Percentiles rank a stretch among this genome's conserved stretches.
These are phyloP conservation scores for Psidium guajava DNA, from an alignment of 345 rosid species.

Conservation along the genomic window DNA sequence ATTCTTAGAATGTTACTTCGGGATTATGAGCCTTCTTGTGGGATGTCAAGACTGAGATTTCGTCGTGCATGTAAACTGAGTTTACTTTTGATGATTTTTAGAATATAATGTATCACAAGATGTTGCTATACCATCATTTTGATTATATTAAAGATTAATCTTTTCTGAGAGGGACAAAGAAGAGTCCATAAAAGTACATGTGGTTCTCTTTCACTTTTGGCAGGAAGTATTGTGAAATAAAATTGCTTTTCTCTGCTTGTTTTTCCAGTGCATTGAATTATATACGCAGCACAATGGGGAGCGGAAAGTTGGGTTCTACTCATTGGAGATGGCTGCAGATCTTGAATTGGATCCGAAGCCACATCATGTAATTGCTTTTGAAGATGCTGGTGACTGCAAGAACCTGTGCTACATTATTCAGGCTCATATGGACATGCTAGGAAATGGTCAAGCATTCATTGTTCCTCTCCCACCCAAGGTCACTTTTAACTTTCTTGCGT, in stretches of 20 bases:
- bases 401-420: constrained; percentile 71
- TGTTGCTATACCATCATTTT: background rate
- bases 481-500: background rate
- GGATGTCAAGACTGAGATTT: background rate
- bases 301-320: constrained; percentile 70
- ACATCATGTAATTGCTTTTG: constrained; percentile 72
- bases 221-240: background rate
- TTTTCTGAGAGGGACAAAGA: background rate
- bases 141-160: background rate
- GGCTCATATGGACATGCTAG: constrained; percentile 77
- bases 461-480: constrained; percentile 88
- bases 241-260: background rate
- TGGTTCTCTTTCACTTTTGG: background rate
- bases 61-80: background rate
- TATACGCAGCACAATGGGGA: constrained; percentile 49
- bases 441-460: constrained; percentile 65
- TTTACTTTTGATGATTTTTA: background rate
- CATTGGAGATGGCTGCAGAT: constrained; percentile 85
- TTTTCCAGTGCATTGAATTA: constrained; percentile 77
- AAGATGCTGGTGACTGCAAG: constrained; percentile 62
- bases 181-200: background rate
- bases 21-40: background rate
- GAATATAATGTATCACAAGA: background rate
- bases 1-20: background rate
- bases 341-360: constrained; percentile 91